Conservation (phyloP, 1,139 yeast genomes). For the Sugiyamaella castrensis region DNA sequence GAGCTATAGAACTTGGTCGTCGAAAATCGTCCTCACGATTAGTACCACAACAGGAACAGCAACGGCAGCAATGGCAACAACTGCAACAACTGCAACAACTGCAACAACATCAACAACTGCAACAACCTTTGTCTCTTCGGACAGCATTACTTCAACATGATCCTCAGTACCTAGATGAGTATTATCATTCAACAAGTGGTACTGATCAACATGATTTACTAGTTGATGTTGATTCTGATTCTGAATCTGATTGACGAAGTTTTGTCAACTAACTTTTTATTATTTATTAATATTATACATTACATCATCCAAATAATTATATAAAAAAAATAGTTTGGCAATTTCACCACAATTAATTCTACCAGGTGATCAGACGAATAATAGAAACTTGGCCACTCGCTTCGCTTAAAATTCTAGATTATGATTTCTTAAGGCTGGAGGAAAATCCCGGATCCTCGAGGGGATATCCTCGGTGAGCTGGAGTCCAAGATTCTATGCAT, state of each 20-base stretch:
- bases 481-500: too few relatives aligned
- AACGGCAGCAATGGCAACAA: neutral
- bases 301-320: too few relatives aligned
- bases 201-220: neutral
- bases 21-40: conserved; percentile 10
- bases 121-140: neutral
- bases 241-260: neutral
- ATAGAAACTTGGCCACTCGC: too few relatives aligned
- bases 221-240: conserved; percentile 2
- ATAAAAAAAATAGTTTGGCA: too few relatives aligned
- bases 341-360: too few relatives aligned
- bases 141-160: neutral
- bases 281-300: neutral
- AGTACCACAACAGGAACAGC: neutral
- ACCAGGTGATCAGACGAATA: too few relatives aligned
- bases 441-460: too few relatives aligned
- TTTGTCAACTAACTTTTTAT: neutral
- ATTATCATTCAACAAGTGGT: conserved; percentile 7
- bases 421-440: too few relatives aligned
- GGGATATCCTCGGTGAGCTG: too few relatives aligned
- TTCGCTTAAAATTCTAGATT: too few relatives aligned
- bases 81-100: neutral
- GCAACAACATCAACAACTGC: neutral
- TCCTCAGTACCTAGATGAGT: conserved; percentile 1
- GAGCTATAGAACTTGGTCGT: conserved; percentile 50